phyloP scores from a whole-genome alignment of 2,329 filamentous ascomycete species.

The Trichoderma harzianum region DNA sequence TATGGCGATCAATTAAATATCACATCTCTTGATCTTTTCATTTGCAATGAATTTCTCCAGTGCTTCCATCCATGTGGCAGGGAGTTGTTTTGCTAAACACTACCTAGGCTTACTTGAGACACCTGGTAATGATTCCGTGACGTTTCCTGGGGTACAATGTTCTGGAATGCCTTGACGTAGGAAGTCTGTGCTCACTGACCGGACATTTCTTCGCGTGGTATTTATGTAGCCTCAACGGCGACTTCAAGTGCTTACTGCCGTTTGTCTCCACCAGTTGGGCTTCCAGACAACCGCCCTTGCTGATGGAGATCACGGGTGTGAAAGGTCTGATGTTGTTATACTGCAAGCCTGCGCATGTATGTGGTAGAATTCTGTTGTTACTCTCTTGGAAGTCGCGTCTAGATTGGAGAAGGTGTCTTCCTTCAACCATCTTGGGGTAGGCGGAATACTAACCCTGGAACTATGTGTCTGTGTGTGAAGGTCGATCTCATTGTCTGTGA shows the following conservation, averaged over 20 bases:
- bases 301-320: too few relatives aligned
- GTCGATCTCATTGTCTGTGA: not conserved
- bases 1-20: not conserved
- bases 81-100: too few relatives aligned
- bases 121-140: not conserved
- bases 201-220: not conserved
- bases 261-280: too few relatives aligned
- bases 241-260: not conserved
- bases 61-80: not conserved
- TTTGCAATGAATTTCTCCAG: not conserved
- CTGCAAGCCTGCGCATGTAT: too few relatives aligned
- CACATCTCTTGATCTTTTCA: not conserved
- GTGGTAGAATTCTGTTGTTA: too few relatives aligned
- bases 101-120: not conserved
- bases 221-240: not conserved
- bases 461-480: too few relatives aligned
- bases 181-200: conserved; percentile 18
- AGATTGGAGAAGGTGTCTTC: conserved; percentile 18
- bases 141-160: conserved; percentile 11
- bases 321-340: too few relatives aligned
- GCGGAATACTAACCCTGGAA: not conserved
- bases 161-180: not conserved
- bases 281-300: too few relatives aligned
- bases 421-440: conserved; percentile 16
- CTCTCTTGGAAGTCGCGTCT: not conserved